Percentiles rank a stretch among this genome's conserved stretches.
These are phyloP conservation scores for Hura crepitans DNA, from an alignment of 441 rosid species.

Conservation along the genomic window DNA sequence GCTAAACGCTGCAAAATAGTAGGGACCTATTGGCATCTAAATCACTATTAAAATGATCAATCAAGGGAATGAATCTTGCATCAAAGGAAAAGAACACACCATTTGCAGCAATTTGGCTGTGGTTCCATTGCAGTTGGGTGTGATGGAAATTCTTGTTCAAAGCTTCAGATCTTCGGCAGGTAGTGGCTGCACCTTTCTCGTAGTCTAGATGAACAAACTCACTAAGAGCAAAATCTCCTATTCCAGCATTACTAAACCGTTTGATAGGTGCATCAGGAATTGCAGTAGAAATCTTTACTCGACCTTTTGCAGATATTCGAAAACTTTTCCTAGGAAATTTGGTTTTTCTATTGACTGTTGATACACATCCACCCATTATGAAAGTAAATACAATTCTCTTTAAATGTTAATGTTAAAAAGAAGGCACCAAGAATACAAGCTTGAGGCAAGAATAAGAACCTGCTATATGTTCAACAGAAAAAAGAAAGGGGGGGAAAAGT, in stretches of 20 bases:
- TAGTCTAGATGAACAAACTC: slow-evolving; percentile 64
- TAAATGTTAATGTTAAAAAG: not conserved
- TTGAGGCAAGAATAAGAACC: slow-evolving; percentile 9
- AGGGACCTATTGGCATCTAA: too few species aligned
- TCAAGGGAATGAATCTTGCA: not conserved
- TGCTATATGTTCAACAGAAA: slow-evolving; percentile 1
- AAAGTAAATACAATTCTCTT: slow-evolving; percentile 3
- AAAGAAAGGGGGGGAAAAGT: too few species aligned
- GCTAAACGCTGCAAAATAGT: too few species aligned
- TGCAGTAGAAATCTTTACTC: slow-evolving; percentile 49
- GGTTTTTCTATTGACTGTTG: slow-evolving; percentile 34
- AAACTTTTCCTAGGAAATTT: slow-evolving; percentile 31
- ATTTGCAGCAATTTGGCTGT: slow-evolving; percentile 63
- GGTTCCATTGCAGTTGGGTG: slow-evolving; percentile 86
- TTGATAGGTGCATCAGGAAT: slow-evolving; percentile 46
- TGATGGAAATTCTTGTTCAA: slow-evolving; percentile 56
- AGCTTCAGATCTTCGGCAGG: slow-evolving; percentile 63
- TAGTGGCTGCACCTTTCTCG: slow-evolving; percentile 52
- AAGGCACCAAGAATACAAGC: slow-evolving; percentile 18
- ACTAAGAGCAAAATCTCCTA: slow-evolving; percentile 50
- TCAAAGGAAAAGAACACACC: slow-evolving; percentile 38
- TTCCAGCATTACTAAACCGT: slow-evolving; percentile 47
- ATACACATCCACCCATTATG: slow-evolving; percentile 80
- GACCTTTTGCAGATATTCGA: slow-evolving; percentile 36
- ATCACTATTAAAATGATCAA: not conserved